phyloP scores from a whole-genome alignment of 345 rosid species.

The Microthlaspi erraticum region DNA sequence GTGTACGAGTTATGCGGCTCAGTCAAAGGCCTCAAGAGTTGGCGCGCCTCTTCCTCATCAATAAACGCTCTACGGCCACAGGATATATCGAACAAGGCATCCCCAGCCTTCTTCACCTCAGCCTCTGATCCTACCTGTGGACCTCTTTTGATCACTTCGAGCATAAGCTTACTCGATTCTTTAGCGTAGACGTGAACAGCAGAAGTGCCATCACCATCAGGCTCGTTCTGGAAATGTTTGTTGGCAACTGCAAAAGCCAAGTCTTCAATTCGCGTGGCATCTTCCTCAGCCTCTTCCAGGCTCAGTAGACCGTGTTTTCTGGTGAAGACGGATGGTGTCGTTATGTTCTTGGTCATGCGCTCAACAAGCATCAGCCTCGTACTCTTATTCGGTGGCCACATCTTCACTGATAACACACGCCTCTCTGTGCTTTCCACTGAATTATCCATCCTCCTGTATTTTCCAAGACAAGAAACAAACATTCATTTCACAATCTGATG shows the following conservation, averaged over 20 bases:
- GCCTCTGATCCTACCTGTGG: slow-evolving; percentile 52
- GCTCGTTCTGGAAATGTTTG: slow-evolving; percentile 74
- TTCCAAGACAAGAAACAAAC: background rate
- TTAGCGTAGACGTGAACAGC: slow-evolving; percentile 91
- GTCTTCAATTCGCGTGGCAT: slow-evolving; percentile 76
- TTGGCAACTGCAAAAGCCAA: slow-evolving; percentile 65
- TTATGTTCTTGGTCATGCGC: slow-evolving; percentile 78
- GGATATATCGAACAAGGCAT: slow-evolving; percentile 71
- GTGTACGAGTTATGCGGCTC: slow-evolving; percentile 60
- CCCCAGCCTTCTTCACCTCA: slow-evolving; percentile 35
- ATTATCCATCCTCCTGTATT: slow-evolving; percentile 59
- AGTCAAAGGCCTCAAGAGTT: slow-evolving; percentile 62
- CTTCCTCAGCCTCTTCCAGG: slow-evolving; percentile 74
- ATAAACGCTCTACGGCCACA: slow-evolving; percentile 80
- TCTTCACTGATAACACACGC: slow-evolving; percentile 63
- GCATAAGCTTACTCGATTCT: slow-evolving; percentile 82
- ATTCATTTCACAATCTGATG: slow-evolving; percentile 14
- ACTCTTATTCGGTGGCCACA: slow-evolving; percentile 90
- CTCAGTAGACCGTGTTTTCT: slow-evolving; percentile 74
- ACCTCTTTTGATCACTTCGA: slow-evolving; percentile 83
- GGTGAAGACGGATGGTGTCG: slow-evolving; percentile 74
- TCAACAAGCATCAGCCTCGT: slow-evolving; percentile 77
- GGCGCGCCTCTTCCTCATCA: slow-evolving; percentile 73
- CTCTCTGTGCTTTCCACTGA: slow-evolving; percentile 46
- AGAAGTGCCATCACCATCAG: slow-evolving; percentile 91